Evolutionary conservation across 768 basidiomycete species (phyloP), one percentile per base, ranked within the genome.

Genomic region (Suillus bovinus): DNA sequence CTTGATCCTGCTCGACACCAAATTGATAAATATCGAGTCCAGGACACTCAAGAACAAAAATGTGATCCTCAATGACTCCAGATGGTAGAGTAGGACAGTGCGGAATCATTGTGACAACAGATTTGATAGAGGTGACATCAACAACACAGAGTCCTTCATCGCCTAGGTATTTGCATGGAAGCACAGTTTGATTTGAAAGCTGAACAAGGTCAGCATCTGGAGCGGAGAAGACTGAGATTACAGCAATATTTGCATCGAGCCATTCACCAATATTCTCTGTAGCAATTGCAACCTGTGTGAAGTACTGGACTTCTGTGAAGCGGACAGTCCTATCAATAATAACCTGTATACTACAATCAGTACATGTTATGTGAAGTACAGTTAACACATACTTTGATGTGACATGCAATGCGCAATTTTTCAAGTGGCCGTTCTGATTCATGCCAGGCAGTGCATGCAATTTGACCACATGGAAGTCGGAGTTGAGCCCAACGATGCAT

Each of bases 381-480:
- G 58, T 36, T 16, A 50, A 42, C 20, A 61, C 57, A 60, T 66
- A 76, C 79, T 71, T 75, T 78, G 1, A 78, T 70, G 65, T 74
- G 76, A 5, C 74, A 59, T 11, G 76, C 61, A 5, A 69, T 72
- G 10, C 74, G 61, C 10, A 72, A 31, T 14, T 73, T 65, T 39
- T 71, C 55, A 3, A 55, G 63, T 4, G 55, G 38, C 24, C 64
- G 61, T 14, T 38, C 7, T 13, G 16, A 20, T 58, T 80, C 79
- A 41, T 69, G 72, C 71, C 69, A 79, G 2, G 63, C 33, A 50
- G 61, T 66, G 1, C 65, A 60, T 0, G 63, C 66, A 41, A 70
- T 67, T 42, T 71, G 70, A 1, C 70, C 71, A 55, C 66, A 71
- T 4, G 71, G 71, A 10, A 71, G 63, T 7, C 61, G 55, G 0